These are phyloP conservation scores for Aspergillus sp. DNA, from an alignment of 2,329 filamentous ascomycete genomes.

Conservation along the genomic window DNA sequence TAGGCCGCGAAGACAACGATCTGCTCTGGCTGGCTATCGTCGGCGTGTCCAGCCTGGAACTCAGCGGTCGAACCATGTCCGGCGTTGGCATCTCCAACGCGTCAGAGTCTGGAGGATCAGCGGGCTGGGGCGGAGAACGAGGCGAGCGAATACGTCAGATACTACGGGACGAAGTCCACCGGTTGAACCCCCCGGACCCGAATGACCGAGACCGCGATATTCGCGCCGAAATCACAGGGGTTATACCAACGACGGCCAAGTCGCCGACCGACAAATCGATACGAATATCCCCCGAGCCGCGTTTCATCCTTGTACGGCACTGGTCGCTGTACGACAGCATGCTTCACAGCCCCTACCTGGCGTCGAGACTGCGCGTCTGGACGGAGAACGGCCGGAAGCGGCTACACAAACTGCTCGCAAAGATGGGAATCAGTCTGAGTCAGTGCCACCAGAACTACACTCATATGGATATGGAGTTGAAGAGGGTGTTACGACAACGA, in stretches of 20 bases:
- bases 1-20: conserved; percentile 95
- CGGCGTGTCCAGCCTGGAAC: conserved; percentile 87
- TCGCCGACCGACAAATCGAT: conserved; percentile 92
- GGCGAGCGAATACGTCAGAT: conserved; percentile 82
- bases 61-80: conserved; percentile 82
- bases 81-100: conserved; percentile 65
- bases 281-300: conserved; percentile 86
- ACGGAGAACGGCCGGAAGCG: conserved; percentile 83
- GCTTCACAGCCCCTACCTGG: conserved; percentile 94
- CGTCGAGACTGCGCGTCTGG: conserved; percentile 90
- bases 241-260: conserved; percentile 83
- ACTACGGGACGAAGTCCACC: conserved; percentile 87
- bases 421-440: conserved; percentile 93
- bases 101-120: conserved; percentile 52
- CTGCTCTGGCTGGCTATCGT: conserved; percentile 93
- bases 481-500: conserved; percentile 78
- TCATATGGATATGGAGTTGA: conserved; percentile 98
- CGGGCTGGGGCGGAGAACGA: conserved; percentile 77
- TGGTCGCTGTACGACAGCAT: conserved; percentile 99
- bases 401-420: conserved; percentile 89
- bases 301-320: conserved; percentile 87
- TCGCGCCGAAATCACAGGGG: conserved; percentile 66
- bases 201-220: conserved; percentile 59
- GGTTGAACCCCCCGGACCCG: conserved; percentile 76
- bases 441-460: conserved; percentile 96